Evolutionary conservation across 108 stramenopile genomes (phyloP).

Genomic region (Skeletonema potamos): DNA sequence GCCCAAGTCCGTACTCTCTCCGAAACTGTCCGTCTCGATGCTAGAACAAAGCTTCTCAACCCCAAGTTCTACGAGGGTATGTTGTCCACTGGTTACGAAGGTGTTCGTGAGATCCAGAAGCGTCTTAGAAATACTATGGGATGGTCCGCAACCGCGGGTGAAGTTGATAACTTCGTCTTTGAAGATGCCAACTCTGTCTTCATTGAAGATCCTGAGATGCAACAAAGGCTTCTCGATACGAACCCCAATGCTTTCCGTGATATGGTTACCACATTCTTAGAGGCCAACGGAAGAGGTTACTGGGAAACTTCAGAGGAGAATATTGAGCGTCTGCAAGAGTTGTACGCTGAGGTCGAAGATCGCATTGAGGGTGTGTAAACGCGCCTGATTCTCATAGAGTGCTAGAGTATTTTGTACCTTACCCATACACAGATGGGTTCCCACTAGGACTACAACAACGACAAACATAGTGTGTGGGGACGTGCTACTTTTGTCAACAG

Average conservation of each 20-base stretch:
- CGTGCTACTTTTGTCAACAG: neutral
- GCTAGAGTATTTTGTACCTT: slow-evolving; percentile 17
- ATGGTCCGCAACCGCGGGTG: slow-evolving; percentile 97
- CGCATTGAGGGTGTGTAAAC: slow-evolving; percentile 93
- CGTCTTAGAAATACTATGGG: slow-evolving; percentile 97
- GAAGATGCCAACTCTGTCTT: slow-evolving; percentile 96
- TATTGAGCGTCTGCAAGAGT: slow-evolving; percentile 92
- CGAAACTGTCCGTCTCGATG: slow-evolving; percentile 96
- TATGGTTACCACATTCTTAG: slow-evolving; percentile 96
- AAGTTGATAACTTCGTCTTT: slow-evolving; percentile 98
- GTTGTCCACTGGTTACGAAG: slow-evolving; percentile 96
- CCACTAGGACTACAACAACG: neutral
- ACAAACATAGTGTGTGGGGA: neutral
- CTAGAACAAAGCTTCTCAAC: slow-evolving; percentile 96
- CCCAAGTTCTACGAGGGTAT: slow-evolving; percentile 99
- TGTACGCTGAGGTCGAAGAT: slow-evolving; percentile 97
- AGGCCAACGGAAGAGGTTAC: slow-evolving; percentile 96
- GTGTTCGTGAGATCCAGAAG: slow-evolving; percentile 97
- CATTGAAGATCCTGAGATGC: slow-evolving; percentile 96
- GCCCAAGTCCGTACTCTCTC: slow-evolving; percentile 93
- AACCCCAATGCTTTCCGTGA: slow-evolving; percentile 97
- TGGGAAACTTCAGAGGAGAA: slow-evolving; percentile 95
- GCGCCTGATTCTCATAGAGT: neutral
- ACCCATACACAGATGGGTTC: slow-evolving; percentile 21
- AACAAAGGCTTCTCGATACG: slow-evolving; percentile 89